Evolutionary conservation across 129 eudicot genomes (phyloP).

Genomic region (Rutidosis leptorrhynchoides): DNA sequence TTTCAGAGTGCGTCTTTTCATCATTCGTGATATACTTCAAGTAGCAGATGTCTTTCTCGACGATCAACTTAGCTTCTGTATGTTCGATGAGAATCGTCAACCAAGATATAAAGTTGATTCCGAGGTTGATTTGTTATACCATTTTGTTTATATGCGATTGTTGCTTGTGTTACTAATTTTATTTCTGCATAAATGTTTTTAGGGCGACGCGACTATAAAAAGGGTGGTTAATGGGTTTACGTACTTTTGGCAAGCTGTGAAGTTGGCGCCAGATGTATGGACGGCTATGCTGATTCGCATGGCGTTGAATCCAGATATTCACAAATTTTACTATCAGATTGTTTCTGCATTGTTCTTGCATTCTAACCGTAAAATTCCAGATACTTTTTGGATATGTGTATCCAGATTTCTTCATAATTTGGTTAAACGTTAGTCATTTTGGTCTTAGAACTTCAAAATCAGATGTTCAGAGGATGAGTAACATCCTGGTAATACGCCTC

Average conservation of each 20-base stretch:
- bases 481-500: neutral
- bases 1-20: constrained; percentile 74
- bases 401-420: constrained; percentile 53
- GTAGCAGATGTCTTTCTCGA: constrained; percentile 68
- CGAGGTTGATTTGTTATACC: constrained; percentile 47
- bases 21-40: constrained; percentile 64
- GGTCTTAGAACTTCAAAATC: neutral
- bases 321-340: constrained; percentile 45
- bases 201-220: constrained; percentile 48
- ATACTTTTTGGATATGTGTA: constrained; percentile 52
- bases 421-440: constrained; percentile 22
- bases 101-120: constrained; percentile 32
- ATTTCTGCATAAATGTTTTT: constrained; percentile 12
- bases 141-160: neutral
- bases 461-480: constrained; percentile 3
- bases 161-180: neutral
- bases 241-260: constrained; percentile 66
- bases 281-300: constrained; percentile 75
- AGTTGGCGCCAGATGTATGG: constrained; percentile 86
- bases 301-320: constrained; percentile 61
- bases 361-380: constrained; percentile 46
- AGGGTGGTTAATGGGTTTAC: constrained; percentile 60
- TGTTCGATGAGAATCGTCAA: constrained; percentile 32
- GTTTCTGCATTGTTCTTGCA: constrained; percentile 43
- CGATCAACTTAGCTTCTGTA: constrained; percentile 44